A percentile compares a stretch with the other conserved stretches of the same genome.
Conservation (phyloP, 495 filamentous ascomycete species). For the Thermothielavioides terrestris region DNA sequence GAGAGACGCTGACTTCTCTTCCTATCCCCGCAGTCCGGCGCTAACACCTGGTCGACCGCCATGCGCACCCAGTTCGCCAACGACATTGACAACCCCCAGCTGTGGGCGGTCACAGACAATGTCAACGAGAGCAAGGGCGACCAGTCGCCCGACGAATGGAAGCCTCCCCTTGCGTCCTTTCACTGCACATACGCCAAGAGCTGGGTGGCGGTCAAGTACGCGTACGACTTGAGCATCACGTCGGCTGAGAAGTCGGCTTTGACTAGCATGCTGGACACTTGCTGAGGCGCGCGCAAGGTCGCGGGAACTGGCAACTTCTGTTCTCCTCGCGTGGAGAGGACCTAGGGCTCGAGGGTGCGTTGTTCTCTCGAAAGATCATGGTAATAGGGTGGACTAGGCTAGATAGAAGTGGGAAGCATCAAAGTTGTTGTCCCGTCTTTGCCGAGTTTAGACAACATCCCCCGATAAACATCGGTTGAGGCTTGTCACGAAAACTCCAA, state of each 20-base stretch:
- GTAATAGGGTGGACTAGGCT: no score
- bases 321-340: background rate
- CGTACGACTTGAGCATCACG: conserved; percentile 50
- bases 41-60: conserved; percentile 50
- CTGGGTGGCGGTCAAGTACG: conserved; percentile 62
- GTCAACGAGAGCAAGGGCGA: conserved; percentile 66
- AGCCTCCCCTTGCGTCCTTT: conserved; percentile 58
- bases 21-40: conserved; percentile 38
- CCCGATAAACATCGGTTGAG: no score
- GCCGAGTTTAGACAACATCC: no score
- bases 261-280: conserved; percentile 53
- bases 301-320: background rate
- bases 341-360: no score
- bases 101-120: conserved; percentile 65
- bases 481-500: no score
- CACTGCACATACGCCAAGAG: conserved; percentile 66
- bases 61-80: conserved; percentile 61
- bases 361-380: no score
- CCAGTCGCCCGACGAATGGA: conserved; percentile 61
- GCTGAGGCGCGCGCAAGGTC: conserved; percentile 31
- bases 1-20: background rate
- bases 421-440: no score
- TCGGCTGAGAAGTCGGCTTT: conserved; percentile 47
- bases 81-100: conserved; percentile 59
- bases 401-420: no score